Evolutionary conservation across 768 basidiomycete species (phyloP).

Genomic region (Amanita molliuscula): DNA sequence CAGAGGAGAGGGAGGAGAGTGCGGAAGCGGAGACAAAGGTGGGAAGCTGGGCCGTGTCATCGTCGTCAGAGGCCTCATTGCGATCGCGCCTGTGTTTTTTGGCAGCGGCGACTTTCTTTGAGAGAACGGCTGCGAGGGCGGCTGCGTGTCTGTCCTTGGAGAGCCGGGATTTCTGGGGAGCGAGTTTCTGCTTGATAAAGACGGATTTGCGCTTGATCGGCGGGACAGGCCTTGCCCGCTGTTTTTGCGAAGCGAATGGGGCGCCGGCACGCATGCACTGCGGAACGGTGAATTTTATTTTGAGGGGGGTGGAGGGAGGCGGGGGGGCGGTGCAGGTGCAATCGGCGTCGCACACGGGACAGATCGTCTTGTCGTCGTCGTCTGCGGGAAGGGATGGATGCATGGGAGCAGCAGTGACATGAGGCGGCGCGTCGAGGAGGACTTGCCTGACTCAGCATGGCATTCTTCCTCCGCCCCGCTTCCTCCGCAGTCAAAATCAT

Average conservation of each 20-base stretch:
- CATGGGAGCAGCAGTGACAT: neutral
- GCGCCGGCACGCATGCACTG: constrained; percentile 37
- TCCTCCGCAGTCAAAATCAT: constrained; percentile 59
- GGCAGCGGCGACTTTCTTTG: constrained; percentile 12
- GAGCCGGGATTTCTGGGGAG: constrained; percentile 12
- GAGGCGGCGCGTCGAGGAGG: neutral
- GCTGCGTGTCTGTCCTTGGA: constrained; percentile 6
- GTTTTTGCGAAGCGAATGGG: neutral
- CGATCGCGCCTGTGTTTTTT: constrained; percentile 27
- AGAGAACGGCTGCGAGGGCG: constrained; percentile 17
- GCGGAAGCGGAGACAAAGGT: constrained; percentile 62
- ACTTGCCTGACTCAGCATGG: constrained; percentile 29
- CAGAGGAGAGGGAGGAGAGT: constrained; percentile 39
- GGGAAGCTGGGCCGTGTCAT: constrained; percentile 31
- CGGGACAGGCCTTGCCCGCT: neutral
- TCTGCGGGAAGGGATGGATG: constrained; percentile 17
- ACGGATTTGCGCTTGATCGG: constrained; percentile 3
- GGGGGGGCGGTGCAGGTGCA: constrained; percentile 56
- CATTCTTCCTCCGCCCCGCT: constrained; percentile 59
- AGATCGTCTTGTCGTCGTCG: constrained; percentile 81
- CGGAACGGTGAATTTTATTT: constrained; percentile 67
- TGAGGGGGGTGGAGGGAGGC: constrained; percentile 34
- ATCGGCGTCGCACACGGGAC: constrained; percentile 85
- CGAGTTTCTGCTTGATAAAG: constrained; percentile 9
- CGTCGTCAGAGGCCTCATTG: constrained; percentile 17